Conservation (phyloP, 148 eudicot species). For the Suaeda aralocaspica region DNA sequence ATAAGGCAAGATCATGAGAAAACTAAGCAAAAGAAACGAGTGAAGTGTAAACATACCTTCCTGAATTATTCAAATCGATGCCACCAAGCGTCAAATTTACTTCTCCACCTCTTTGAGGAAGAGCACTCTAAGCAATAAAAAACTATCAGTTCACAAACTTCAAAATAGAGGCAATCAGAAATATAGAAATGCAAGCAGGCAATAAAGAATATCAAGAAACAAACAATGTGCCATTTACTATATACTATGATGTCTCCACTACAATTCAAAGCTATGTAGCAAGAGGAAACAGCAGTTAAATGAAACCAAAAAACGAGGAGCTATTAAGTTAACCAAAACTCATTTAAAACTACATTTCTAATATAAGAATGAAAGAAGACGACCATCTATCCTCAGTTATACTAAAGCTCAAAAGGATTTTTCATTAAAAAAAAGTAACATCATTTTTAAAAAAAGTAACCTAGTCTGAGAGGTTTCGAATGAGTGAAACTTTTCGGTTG, state of each 20-base stretch:
- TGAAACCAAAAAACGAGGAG: no score
- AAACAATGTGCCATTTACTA: background rate
- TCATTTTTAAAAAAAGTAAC: no score
- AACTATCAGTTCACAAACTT: background rate
- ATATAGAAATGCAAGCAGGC: background rate
- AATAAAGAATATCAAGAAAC: background rate
- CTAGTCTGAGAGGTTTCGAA: no score
- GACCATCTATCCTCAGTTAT: no score
- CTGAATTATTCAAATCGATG: constrained; percentile 97
- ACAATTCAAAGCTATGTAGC: background rate
- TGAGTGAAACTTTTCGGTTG: background rate
- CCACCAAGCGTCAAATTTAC: constrained; percentile 97
- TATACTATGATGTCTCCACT: no score
- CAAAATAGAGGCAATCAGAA: background rate
- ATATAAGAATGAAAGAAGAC: no score
- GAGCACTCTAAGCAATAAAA: constrained; percentile 58
- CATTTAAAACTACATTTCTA: no score
- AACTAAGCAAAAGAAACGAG: constrained; percentile 2
- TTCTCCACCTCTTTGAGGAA: constrained; percentile 97
- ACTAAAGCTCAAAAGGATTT: no score
- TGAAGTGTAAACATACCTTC: constrained; percentile 53
- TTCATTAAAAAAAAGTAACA: no score
- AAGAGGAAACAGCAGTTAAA: background rate
- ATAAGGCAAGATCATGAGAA: constrained; percentile 13
- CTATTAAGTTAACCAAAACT: no score